Evolutionary conservation across 2,329 filamentous ascomycete genomes (phyloP), one percentile per base, ranked within the genome.

Genomic region (Trichophaea hybrida): DNA sequence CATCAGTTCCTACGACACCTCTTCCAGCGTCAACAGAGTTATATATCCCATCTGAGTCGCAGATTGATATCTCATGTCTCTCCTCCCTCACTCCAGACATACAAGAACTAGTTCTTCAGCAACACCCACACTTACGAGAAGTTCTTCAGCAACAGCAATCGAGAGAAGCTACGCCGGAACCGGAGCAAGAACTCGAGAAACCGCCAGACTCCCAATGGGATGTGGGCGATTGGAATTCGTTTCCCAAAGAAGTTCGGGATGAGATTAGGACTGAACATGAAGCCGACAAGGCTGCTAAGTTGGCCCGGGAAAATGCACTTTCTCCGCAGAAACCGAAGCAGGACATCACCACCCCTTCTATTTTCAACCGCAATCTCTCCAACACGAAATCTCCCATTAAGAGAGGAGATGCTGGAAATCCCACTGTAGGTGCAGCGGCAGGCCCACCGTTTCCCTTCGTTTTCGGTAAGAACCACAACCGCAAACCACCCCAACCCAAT

Each of bases 21-120:
- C 24, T 24, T 3, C 24, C 24, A 24, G 76, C 82, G 2, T 88
- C 91, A 1, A 95, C 91, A 0, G 93, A 98, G 68, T 98, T 98
- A 68, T 81, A 97, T 51, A 77, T 98, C 66, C 93, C 93, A 0
- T 80, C 80, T 1, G 10, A 10, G n/a, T 50, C 46, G 12, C 87
- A 95, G 66, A 79, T 86, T 1, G 93, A 98, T 69, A 83, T 8
- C 34, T 37, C 51, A 43, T 43, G 38, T 15, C 38, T 43, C 10
- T 15, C 38, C n/a, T 43, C n/a, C 4, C 38, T 43, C 38, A 10
- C 38, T 15, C 10, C 38, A 10, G 10, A 43, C 38, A 43, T 43
- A 10, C 38, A 43, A 15, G 38, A 43, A 15, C 38, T 43, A 4
- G 38, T 43, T 34, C 17, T 13, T 6, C 12, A 17, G 52, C 56